Evolutionary conservation across 495 filamentous ascomycete genomes (phyloP).

Genomic region (Penicillium paxilli): DNA sequence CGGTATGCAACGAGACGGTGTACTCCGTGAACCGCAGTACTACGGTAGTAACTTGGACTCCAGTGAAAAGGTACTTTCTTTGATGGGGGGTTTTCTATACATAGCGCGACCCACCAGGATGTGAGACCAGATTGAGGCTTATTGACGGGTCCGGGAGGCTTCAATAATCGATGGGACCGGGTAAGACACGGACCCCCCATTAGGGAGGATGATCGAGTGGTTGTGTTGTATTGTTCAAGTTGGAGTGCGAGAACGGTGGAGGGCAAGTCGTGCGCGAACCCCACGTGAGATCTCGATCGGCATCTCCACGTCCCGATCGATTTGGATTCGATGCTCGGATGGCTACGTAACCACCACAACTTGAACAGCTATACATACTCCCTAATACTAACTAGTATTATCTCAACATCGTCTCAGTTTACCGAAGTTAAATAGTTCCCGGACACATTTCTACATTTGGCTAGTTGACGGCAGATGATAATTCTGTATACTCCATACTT

Average conservation of each 20-base stretch:
- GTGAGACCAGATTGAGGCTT: not conserved
- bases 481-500: too few relatives aligned
- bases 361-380: too few relatives aligned
- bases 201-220: too few relatives aligned
- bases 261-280: constrained; percentile 12
- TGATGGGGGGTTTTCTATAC: too few relatives aligned
- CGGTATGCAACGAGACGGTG: not conserved
- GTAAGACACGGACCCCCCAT: too few relatives aligned
- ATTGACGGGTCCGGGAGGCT: not conserved
- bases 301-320: constrained; percentile 8
- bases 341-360: too few relatives aligned
- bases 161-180: not conserved
- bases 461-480: not conserved
- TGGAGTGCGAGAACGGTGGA: not conserved
- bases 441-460: not conserved
- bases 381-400: too few relatives aligned
- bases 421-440: not conserved
- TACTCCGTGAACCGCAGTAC: too few relatives aligned
- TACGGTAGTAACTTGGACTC: too few relatives aligned
- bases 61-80: not conserved
- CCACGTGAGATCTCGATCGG: constrained; percentile 20
- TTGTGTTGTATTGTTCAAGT: too few relatives aligned
- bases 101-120: not conserved
- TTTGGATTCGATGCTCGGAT: too few relatives aligned
- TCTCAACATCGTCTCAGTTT: too few relatives aligned